Conservation (phyloP, 257 asterid genomes). For the Ilex asprella region DNA sequence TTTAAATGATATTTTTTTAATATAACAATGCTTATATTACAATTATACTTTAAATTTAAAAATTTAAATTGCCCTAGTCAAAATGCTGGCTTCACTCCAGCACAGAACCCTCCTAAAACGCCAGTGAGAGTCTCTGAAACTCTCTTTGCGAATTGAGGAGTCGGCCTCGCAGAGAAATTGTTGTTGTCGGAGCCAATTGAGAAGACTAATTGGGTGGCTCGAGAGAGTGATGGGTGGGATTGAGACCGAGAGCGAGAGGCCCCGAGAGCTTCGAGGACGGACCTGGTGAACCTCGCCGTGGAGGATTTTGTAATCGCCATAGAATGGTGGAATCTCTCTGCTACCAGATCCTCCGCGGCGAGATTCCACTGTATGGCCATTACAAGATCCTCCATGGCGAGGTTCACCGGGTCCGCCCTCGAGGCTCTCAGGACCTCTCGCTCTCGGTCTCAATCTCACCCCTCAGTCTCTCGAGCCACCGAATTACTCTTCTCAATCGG, state of each 20-base stretch:
- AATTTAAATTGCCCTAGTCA: no score
- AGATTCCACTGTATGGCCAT: background rate
- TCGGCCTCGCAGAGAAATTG: no score
- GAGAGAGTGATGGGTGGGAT: constrained; percentile 8
- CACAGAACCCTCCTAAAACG: no score
- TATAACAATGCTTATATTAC: no score
- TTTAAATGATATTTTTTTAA: no score
- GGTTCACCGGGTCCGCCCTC: constrained; percentile 27
- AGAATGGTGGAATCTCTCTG: background rate
- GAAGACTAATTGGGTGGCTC: constrained; percentile 11
- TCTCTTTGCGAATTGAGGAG: no score
- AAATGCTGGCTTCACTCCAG: no score
- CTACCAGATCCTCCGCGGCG: no score
- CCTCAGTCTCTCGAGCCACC: constrained; percentile 9
- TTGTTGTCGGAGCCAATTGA: background rate
- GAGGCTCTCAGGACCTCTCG: constrained; percentile 25
- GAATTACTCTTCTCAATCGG: constrained; percentile 7
- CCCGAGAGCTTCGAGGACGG: constrained; percentile 36
- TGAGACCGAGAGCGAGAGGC: constrained; percentile 26
- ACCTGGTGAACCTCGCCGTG: constrained; percentile 12
- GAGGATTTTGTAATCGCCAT: background rate
- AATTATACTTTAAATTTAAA: no score
- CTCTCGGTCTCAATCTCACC: constrained; percentile 20
- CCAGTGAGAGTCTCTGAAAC: background rate
- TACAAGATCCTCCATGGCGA: background rate